Percentiles rank a stretch among this genome's conserved stretches.
These are phyloP conservation scores for Saccharomyces hybrid DNA, from an alignment of 1,139 yeast species.

Conservation along the genomic window DNA sequence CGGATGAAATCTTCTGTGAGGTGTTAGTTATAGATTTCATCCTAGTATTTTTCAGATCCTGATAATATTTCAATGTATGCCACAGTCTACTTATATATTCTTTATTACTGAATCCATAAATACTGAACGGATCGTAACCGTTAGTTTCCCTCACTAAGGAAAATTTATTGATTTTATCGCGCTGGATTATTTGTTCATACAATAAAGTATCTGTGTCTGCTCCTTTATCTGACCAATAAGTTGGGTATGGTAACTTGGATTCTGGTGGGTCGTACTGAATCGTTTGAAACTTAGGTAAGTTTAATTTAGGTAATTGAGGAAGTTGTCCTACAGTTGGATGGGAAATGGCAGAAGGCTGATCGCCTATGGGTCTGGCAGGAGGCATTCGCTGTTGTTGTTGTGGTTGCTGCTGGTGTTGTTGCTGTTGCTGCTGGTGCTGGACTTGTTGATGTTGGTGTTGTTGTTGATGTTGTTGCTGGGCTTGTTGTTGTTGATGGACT, in stretches of 20 bases:
- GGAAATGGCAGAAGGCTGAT: conserved; percentile 6
- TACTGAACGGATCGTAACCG: conserved; percentile 32
- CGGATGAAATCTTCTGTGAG: conserved; percentile 43
- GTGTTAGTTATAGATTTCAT: conserved; percentile 58
- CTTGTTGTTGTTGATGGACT: conserved; percentile 11
- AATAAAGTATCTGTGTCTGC: conserved; percentile 43
- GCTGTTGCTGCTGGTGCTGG: neutral
- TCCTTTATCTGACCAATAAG: conserved; percentile 51
- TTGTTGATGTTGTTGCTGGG: conserved; percentile 8
- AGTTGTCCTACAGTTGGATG: conserved; percentile 8
- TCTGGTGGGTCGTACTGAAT: conserved; percentile 29
- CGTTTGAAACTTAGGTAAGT: conserved; percentile 26
- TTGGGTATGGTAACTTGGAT: conserved; percentile 23
- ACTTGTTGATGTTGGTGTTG: conserved; percentile 7
- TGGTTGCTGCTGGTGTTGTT: too few relatives aligned
- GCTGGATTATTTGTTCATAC: conserved; percentile 52
- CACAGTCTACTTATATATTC: conserved; percentile 39
- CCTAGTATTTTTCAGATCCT: conserved; percentile 42
- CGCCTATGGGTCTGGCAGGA: conserved; percentile 4
- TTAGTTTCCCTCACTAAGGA: conserved; percentile 33
- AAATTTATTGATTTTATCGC: conserved; percentile 42
- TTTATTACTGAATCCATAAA: conserved; percentile 10
- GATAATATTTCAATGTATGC: conserved; percentile 43
- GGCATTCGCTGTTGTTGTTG: neutral
- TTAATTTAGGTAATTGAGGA: conserved; percentile 28